Evolutionary conservation across 129 eudicot genomes (phyloP).

Genomic region (Scalesia atractyloides): DNA sequence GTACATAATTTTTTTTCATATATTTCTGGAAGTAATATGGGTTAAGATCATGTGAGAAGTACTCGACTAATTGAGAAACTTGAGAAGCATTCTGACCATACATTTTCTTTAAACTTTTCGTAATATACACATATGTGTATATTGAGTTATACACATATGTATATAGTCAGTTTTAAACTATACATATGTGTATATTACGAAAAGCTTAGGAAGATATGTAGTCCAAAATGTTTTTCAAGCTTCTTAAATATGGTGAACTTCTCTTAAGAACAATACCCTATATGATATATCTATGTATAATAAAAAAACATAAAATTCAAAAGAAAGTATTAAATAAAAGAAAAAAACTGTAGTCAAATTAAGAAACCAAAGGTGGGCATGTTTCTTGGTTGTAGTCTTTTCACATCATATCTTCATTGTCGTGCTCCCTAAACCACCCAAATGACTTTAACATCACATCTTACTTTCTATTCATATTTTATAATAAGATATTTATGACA

Average conservation of each 20-base stretch:
- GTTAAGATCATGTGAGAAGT: no score
- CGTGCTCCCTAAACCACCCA: constrained; percentile 31
- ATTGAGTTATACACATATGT: no score
- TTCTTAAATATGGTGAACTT: no score
- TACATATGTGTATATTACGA: no score
- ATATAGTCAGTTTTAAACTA: no score
- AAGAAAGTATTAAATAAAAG: neutral
- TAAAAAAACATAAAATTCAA: neutral
- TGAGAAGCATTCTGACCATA: no score
- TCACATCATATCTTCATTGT: constrained; percentile 38
- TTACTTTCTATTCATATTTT: constrained; percentile 24
- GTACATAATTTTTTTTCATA: neutral
- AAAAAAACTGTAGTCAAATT: constrained; percentile 5
- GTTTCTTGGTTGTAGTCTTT: constrained; percentile 26
- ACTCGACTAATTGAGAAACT: no score
- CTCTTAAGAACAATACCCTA: no score
- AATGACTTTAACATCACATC: constrained; percentile 30
- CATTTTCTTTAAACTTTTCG: no score
- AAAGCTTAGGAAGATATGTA: no score
- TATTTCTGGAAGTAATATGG: neutral
- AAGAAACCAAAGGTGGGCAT: constrained; percentile 36
- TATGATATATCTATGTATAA: neutral
- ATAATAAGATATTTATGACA: constrained; percentile 6
- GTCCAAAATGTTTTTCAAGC: no score
- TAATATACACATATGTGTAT: no score